Base-by-base conservation (phyloP, 495 filamentous ascomycete genomes). In the Neurospora sp. region DNA sequence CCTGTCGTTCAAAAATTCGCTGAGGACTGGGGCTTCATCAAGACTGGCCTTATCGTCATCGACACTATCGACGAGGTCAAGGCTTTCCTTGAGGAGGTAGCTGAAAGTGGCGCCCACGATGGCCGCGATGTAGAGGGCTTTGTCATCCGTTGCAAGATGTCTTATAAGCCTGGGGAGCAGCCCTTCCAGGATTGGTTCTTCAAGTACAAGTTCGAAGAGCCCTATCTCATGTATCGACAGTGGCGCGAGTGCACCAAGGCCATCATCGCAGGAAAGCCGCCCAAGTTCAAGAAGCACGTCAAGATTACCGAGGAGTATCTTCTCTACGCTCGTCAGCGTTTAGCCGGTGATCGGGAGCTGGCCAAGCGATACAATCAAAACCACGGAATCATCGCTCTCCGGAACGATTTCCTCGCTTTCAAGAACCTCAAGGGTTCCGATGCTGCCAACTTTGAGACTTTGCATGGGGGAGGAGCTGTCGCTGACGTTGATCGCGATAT, bases 201-300 rank as follows among this genome's bases (percentile, higher is more conserved):
- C 90, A 99, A 99, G 80, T 99, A 93, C 87, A 99, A 99, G 83
- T 99, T 98, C 70, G 96, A 99, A 79, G 96, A 99, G 83, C 96
- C 96, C 0, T 99, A 99, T 80, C 82, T 99, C 75, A 93, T 99
- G 93, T 99, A 97, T 78, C 89, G 96, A 41, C 96, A 98, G 82
- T 99, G 96, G 96, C 92, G 96, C 44, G 96, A 98, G 84, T 95
- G 91, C 79, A 99, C 96, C 37, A 99, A 98, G 81, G 86, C 93
- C 12, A 83, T 98, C 69, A 97, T 98, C 70, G 71, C 85, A 3
- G 93, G 93, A 12, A 91, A 87, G 76, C 80, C 87, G 31, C 93
- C 93, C 10, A 91, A 87, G 71, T 91, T 87, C 83, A 92, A 87
- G 82, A 98, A 98, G 79, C 96, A 99, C 81, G 81, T 88, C 75